Base-by-base conservation (phyloP, 257 asterid species). In the Gentiana macrophylla region DNA sequence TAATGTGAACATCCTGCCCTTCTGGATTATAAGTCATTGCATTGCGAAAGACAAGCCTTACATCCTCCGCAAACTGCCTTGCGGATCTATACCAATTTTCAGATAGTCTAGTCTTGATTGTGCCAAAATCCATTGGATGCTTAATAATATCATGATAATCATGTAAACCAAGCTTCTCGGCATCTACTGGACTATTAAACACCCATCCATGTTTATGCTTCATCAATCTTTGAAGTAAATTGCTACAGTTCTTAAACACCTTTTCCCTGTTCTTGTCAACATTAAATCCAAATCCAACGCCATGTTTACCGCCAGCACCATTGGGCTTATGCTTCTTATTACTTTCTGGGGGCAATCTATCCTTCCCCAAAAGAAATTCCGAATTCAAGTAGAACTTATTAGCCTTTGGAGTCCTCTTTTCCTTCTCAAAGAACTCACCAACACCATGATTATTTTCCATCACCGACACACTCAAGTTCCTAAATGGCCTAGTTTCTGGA, bases 321-420 rank as follows among this genome's bases (percentile, higher is more conserved):
- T 66, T 84, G 12, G 81, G 60, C 81, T 86, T 90, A 66, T 68
- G 45, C 73, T 86, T 72, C 74, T 86, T 90, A 52, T 72, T 74
- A 67, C 78, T 83, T 72, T 90, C 96, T 9, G 98, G 66, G 11
- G 96, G 96, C 54, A 90, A 62, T 64, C 96, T 72, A 68, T 86
- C 98, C 70, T 90, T 90, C 13, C 94, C 96, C 67, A 86, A 66
- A 62, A 90, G 94, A 59, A 90, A 90, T 68, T 90, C 98, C 0
- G 98, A 80, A 64, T 86, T 84, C 63, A 86, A 62, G 67, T 90
- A 86, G 50, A 62, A 82, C 72, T 86, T 88, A 72, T 90, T 86
- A 12, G 96, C 98, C 82, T 84, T 90, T 9, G 98, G 98, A 34
- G 91, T 90, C 56, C 95, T 79, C 70, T 86, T 90, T 80, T 90